phyloP scores from a whole-genome alignment of 1,139 yeast genomes.

The Petasospora rhodanensis region DNA sequence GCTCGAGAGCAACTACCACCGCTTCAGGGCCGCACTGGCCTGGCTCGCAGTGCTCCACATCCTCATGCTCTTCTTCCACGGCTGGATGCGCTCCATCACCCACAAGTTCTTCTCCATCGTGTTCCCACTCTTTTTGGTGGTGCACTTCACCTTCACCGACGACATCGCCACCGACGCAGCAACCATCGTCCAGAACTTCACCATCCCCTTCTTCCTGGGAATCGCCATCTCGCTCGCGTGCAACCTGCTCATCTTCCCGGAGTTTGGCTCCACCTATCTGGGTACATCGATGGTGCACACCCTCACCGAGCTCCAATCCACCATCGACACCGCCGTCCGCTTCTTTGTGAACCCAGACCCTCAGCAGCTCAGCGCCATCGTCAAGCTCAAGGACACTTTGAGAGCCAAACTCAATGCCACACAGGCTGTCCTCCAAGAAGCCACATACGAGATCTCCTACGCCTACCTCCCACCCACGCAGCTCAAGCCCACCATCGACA shows the following conservation, averaged over 20 bases:
- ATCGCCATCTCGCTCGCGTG: conserved; percentile 39
- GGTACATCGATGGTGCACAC: conserved; percentile 39
- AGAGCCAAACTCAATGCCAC: conserved; percentile 33
- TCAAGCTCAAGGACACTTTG: conserved; percentile 29
- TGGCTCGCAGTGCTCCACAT: conserved; percentile 41
- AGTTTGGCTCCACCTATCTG: conserved; percentile 45
- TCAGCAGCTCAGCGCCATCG: conserved; percentile 26
- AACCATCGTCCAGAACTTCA: conserved; percentile 32
- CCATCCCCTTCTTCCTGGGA: conserved; percentile 41
- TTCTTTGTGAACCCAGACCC: conserved; percentile 30
- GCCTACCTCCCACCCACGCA: conserved; percentile 42
- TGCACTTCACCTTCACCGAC: conserved; percentile 42
- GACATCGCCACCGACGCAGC: conserved; percentile 29
- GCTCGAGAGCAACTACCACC: conserved; percentile 24
- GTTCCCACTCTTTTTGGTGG: conserved; percentile 42
- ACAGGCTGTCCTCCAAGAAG: conserved; percentile 39
- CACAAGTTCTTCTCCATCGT: conserved; percentile 42
- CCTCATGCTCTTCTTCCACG: conserved; percentile 42
- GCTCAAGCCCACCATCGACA: conserved; percentile 33
- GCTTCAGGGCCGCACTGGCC: conserved; percentile 37
- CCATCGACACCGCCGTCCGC: conserved; percentile 34
- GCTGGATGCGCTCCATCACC: conserved; percentile 43
- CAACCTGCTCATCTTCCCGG: conserved; percentile 42
- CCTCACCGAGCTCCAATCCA: conserved; percentile 36
- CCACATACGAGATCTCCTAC: conserved; percentile 44